Conservation (phyloP, 1,139 yeast genomes). For the Blastobotrys apis region DNA sequence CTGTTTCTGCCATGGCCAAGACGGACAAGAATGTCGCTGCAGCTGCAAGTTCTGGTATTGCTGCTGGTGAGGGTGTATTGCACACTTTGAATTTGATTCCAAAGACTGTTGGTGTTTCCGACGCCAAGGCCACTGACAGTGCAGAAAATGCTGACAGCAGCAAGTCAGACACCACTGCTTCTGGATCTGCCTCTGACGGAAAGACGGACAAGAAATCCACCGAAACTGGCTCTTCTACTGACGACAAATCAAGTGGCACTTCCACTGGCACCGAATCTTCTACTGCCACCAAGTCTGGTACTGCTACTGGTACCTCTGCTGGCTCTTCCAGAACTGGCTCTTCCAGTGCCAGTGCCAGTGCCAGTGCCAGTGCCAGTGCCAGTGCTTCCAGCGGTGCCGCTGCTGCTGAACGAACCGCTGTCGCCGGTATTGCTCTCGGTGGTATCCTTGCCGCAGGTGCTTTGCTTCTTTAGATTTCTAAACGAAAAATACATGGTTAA, state of each 20-base stretch:
- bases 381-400: background rate
- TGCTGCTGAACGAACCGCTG: background rate
- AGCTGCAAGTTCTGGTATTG: conserved; percentile 12
- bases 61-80: conserved; percentile 2
- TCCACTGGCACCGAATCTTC: too few species aligned
- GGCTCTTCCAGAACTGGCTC: background rate
- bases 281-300: background rate
- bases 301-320: background rate
- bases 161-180: conserved; percentile 2
- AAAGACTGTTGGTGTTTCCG: conserved; percentile 1
- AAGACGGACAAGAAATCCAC: too few species aligned
- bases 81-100: conserved; percentile 4
- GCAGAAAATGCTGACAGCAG: background rate
- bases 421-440: conserved; percentile 12
- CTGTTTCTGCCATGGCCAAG: conserved; percentile 6
- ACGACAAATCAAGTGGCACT: too few species aligned
- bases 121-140: too few species aligned
- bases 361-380: background rate
- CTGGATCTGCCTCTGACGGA: background rate
- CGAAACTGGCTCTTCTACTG: too few species aligned
- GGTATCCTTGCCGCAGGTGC: conserved; percentile 13
- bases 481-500: background rate
- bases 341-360: background rate
- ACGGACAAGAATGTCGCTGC: conserved; percentile 9
- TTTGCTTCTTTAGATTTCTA: conserved; percentile 4